Base-by-base conservation (phyloP, 2,329 filamentous ascomycete species). In the Erysiphe neolycopersici region DNA sequence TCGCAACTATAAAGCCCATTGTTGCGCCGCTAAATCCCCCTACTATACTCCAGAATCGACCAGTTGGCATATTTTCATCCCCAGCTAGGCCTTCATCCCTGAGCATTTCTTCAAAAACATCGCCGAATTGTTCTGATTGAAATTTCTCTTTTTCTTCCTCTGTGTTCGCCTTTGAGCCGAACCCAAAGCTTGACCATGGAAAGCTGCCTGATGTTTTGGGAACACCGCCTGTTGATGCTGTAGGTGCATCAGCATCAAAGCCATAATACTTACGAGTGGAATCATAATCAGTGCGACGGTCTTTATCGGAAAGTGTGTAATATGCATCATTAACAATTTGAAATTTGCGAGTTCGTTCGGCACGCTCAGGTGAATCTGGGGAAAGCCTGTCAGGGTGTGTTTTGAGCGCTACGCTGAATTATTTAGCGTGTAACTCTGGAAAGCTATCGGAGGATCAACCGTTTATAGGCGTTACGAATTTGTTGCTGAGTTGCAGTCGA, bases 381-480 rank as follows among this genome's bases (percentile, higher is more conserved):
- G 84, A 69, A 36, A 98, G 83, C 47, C 89, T 80, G 59, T 98
- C 89, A 1, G 87, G 87, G 59, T 95, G 87, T 49, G 81, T 84
- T 61, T 89, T 92, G 39, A 95, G 66, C 5, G 87, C 87, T 53
- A 81, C 80, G 57, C 79, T 84, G 55, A 30, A 43, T 29, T 35
- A 29, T 38, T 12, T 22, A 22, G 30, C 16, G n/a, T 30, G 11
- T 33, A 30, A 41, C 16, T 19, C 22, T 19, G 31, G 16, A 39
- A 18, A 26, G 29, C 26, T 42, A 13, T 41, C 8, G 32, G 8
- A 36, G 50, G 8, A 17, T 36, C 33, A 53, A 81, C 78, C 79
- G 78, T 60, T 98, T 98, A 67, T 95, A 98, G 42, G 85, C 89
- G 66, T 82, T 79, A 53, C 87, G 79, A 56, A 98, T 77, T 58